Evolutionary conservation across 2,329 filamentous ascomycete species (phyloP).

Genomic region (Colletotrichum salicis): DNA sequence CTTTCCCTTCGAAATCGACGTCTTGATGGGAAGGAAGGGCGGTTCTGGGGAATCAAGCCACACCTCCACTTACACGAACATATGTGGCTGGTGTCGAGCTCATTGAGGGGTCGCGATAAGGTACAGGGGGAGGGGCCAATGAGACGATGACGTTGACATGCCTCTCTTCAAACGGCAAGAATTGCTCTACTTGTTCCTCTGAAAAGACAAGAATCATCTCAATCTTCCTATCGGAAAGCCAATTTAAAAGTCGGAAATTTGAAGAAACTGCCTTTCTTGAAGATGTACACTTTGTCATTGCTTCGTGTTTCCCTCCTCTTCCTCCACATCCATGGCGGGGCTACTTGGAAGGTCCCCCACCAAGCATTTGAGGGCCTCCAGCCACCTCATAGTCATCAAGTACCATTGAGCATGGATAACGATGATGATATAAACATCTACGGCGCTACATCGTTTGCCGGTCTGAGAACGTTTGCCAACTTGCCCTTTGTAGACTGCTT

Average conservation of each 20-base stretch:
- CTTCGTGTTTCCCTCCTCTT: not conserved
- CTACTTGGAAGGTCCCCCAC: conserved; percentile 31
- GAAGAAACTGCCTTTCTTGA: not conserved
- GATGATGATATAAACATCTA: conserved; percentile 36
- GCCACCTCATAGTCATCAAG: conserved; percentile 29
- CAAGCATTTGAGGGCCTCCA: not conserved
- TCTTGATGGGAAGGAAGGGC: not conserved
- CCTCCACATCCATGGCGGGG: not conserved
- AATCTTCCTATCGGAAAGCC: too few relatives aligned
- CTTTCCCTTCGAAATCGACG: not conserved
- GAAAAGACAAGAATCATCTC: too few relatives aligned
- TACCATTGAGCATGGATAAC: conserved; percentile 20
- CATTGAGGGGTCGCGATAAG: conserved; percentile 3
- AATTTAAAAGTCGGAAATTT: too few relatives aligned
- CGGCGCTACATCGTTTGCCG: conserved; percentile 31
- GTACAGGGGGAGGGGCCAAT: not conserved
- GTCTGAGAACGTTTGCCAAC: conserved; percentile 40
- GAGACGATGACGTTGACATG: not conserved
- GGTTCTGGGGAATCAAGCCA: not conserved
- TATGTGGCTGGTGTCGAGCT: not conserved
- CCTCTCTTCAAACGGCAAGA: not conserved
- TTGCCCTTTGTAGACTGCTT: conserved; percentile 42
- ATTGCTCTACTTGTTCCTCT: not conserved
- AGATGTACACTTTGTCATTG: not conserved
- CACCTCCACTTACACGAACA: not conserved